Evolutionary conservation across 2,329 filamentous ascomycete genomes (phyloP), one percentile per base, ranked within the genome.

Genomic region (Aureobasidium sp.): DNA sequence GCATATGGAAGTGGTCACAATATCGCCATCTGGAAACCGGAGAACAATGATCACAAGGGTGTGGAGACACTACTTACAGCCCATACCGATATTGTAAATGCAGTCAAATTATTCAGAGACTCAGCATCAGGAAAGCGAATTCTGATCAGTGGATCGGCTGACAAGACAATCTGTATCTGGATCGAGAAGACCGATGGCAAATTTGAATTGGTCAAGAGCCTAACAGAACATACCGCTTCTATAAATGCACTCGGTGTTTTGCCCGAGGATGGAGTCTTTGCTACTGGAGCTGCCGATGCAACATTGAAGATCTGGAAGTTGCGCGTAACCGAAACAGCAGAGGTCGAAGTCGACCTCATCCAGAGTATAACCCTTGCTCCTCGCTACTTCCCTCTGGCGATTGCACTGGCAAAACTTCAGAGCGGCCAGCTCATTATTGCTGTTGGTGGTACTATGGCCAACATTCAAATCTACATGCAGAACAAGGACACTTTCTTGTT

Each of bases 1-100:
- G 94, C 91, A 34, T 99, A 90, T 77, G 94, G 94, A 36, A 88
- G 92, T 9, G 90, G 95, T 74, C 86, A 87, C 67, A 94, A 94
- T 75, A 83, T 99, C 68, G 93, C 91, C 47, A 72, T 97, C 44
- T 99, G 94, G 94, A 80, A 85, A 71, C 91, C 91, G 13, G 62
- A 83, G 75, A 77, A 81, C 63, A 65, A 70, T 34, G 67, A 72
- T 32, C 68, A 77, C 29, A 70, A 69, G n/a, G 92, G 93, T 5
- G 79, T 96, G 11, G 80, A 79, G 57, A 53, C 54, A 16, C 44
- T 65, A 34, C 78, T 97, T 37, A 81, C 81, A 39, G 91, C 91
- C 0, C 94, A 99, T 71, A 85, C 80, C 13, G 89, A 88, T 64
- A 82, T 82, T 59, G 90, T 97, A 64, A 96, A 91, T 74, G 90